Conservation (phyloP, 495 filamentous ascomycete species). For the Tuber calosporum region DNA sequence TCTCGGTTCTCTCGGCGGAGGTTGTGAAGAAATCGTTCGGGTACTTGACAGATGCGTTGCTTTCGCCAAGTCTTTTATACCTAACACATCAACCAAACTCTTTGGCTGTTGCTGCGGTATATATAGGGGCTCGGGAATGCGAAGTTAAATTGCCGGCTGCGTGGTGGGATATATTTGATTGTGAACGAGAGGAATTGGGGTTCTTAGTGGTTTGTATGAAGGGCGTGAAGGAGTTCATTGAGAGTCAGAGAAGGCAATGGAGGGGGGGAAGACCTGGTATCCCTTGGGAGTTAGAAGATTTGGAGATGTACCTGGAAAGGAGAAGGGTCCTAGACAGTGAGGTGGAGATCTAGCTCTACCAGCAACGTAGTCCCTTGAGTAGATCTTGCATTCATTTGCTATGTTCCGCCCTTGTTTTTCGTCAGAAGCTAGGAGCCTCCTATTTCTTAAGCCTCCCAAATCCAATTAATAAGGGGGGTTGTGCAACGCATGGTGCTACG, state of each 20-base stretch:
- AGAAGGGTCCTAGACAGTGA: slow-evolving; percentile 42
- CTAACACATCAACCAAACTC: slow-evolving; percentile 82
- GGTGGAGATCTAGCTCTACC: slow-evolving; percentile 5
- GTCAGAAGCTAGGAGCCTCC: not conserved
- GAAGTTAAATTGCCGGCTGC: slow-evolving; percentile 66
- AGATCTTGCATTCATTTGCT: not conserved
- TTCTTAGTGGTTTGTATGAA: slow-evolving; percentile 83
- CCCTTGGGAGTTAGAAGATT: slow-evolving; percentile 40
- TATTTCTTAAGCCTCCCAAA: not conserved
- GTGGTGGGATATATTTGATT: slow-evolving; percentile 99
- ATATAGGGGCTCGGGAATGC: slow-evolving; percentile 74
- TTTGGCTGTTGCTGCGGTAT: slow-evolving; percentile 81
- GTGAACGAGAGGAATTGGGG: slow-evolving; percentile 90
- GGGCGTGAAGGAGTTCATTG: slow-evolving; percentile 68
- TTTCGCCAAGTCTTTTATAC: slow-evolving; percentile 84
- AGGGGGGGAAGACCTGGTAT: slow-evolving; percentile 44
- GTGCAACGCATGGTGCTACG: too few relatives aligned
- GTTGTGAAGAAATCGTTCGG: slow-evolving; percentile 60
- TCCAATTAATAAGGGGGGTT: not conserved
- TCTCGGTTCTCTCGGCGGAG: slow-evolving; percentile 52
- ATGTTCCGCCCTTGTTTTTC: not conserved
- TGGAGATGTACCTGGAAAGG: slow-evolving; percentile 47
- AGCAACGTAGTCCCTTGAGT: not conserved
- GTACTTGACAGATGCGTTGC: slow-evolving; percentile 72
- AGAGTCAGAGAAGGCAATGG: slow-evolving; percentile 46